Conservation (phyloP, 441 rosid genomes). For the Kokia cookei region DNA sequence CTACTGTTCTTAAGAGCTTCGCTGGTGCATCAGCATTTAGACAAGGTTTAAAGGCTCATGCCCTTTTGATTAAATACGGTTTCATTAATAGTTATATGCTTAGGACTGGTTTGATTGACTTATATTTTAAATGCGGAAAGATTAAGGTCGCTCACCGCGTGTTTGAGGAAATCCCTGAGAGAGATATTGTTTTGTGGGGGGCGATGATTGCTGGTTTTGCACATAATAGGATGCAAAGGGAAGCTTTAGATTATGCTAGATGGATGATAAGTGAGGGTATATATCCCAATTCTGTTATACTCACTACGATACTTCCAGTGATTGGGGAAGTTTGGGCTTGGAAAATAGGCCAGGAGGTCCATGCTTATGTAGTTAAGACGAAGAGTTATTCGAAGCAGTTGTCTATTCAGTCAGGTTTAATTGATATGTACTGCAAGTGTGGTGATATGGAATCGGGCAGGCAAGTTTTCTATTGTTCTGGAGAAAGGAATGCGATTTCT, state of each 20-base stretch:
- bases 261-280: constrained; percentile 57
- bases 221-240: constrained; percentile 55
- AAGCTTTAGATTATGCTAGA: constrained; percentile 53
- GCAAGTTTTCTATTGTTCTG: constrained; percentile 55
- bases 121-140: constrained; percentile 81
- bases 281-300: constrained; percentile 57
- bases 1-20: constrained; percentile 72
- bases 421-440: constrained; percentile 85
- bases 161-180: constrained; percentile 57
- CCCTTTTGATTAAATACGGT: constrained; percentile 68
- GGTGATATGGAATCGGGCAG: constrained; percentile 66
- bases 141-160: constrained; percentile 46
- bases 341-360: constrained; percentile 67
- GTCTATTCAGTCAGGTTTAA: constrained; percentile 59
- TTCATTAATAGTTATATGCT: constrained; percentile 44
- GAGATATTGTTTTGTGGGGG: constrained; percentile 75
- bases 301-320: constrained; percentile 58
- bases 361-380: constrained; percentile 54
- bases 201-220: constrained; percentile 79
- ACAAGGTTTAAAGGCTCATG: constrained; percentile 73
- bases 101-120: constrained; percentile 60
- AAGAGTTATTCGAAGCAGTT: constrained; percentile 40
- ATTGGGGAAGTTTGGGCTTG: constrained; percentile 53
- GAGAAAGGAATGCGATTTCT: constrained; percentile 59
- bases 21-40: constrained; percentile 70